Percentiles rank a stretch among this genome's conserved stretches.
phyloP scores from a whole-genome alignment of 2,329 filamentous ascomycete genomes.

The Sarocladiaceae sp. region DNA sequence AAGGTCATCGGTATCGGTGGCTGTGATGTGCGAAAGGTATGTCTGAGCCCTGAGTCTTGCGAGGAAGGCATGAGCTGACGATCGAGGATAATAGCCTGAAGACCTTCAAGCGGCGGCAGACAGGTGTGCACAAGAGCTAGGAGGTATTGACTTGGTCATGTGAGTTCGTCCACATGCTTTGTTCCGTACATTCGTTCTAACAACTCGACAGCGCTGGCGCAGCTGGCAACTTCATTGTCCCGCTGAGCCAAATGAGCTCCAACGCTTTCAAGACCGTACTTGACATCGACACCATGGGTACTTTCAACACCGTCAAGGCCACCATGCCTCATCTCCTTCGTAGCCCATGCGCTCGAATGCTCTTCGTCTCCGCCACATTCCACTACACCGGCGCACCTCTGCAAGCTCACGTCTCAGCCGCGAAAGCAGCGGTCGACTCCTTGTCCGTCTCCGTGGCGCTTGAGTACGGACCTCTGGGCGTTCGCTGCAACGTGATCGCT shows the following conservation, averaged over 20 bases:
- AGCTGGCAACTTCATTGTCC: slow-evolving; percentile 91
- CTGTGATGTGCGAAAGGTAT: slow-evolving; percentile 69
- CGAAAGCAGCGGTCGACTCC: slow-evolving; percentile 87
- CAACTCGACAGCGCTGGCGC: slow-evolving; percentile 85
- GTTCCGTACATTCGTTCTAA: no score
- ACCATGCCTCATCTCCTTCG: slow-evolving; percentile 76
- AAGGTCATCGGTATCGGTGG: slow-evolving; percentile 85
- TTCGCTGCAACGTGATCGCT: slow-evolving; percentile 84
- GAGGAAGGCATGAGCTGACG: neutral
- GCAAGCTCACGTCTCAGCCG: slow-evolving; percentile 85
- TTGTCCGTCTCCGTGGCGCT: slow-evolving; percentile 75
- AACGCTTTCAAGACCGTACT: slow-evolving; percentile 96
- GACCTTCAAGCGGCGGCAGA: slow-evolving; percentile 71
- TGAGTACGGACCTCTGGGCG: slow-evolving; percentile 83
- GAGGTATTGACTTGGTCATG: slow-evolving; percentile 90
- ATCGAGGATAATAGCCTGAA: slow-evolving; percentile 41
- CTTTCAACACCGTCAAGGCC: slow-evolving; percentile 92
- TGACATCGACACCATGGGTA: slow-evolving; percentile 87
- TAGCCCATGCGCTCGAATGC: slow-evolving; percentile 75
- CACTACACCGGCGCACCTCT: slow-evolving; percentile 85
- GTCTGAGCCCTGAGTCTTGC: slow-evolving; percentile 17
- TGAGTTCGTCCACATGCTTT: slow-evolving; percentile 35
- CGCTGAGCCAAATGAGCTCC: slow-evolving; percentile 72
- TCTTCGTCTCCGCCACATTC: slow-evolving; percentile 86
- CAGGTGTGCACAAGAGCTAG: slow-evolving; percentile 75